A percentile compares a stretch with the other conserved stretches of the same genome.
phyloP scores from a whole-genome alignment of 1,284 basidiomycete genomes.

The Cryptococcus neoformans region DNA sequence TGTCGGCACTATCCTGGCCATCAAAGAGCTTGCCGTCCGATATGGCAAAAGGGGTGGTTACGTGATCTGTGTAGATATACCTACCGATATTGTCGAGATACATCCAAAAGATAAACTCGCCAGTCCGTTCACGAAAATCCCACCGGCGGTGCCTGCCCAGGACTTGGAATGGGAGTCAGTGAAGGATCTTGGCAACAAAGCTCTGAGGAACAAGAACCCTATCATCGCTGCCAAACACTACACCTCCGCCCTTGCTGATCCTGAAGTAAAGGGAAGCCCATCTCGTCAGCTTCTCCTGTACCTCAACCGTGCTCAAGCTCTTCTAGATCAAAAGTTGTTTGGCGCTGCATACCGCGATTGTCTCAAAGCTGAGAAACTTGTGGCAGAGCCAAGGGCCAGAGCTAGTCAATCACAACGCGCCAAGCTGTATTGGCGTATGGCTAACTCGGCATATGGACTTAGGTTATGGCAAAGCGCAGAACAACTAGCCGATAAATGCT shows the following conservation, averaged over 20 bases:
- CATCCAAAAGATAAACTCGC: background rate
- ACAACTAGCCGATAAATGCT: background rate
- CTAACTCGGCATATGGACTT: constrained; percentile 2
- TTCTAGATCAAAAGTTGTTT: background rate
- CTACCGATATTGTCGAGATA: constrained; percentile 3
- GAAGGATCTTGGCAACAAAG: background rate
- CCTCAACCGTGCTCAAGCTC: constrained; percentile 6
- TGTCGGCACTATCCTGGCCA: constrained; percentile 4
- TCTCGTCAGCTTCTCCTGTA: background rate
- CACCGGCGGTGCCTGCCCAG: background rate
- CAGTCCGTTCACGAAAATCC: background rate
- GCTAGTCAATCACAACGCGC: background rate
- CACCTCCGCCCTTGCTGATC: background rate
- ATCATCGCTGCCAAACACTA: constrained; percentile 1
- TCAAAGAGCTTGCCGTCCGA: constrained; percentile 5
- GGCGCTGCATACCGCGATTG: constrained; percentile 6
- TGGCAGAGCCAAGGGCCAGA: background rate
- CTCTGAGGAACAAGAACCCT: background rate
- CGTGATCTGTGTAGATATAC: constrained; percentile 2
- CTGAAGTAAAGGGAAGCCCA: background rate
- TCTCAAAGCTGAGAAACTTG: background rate
- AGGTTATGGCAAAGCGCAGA: background rate
- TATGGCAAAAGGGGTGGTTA: background rate
- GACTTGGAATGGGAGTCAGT: constrained; percentile 1
- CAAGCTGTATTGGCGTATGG: constrained; percentile 2